Percentiles rank a stretch among this genome's conserved stretches.
phyloP scores from a whole-genome alignment of 108 stramenopile genomes.

The Schizochytrium sp. region DNA sequence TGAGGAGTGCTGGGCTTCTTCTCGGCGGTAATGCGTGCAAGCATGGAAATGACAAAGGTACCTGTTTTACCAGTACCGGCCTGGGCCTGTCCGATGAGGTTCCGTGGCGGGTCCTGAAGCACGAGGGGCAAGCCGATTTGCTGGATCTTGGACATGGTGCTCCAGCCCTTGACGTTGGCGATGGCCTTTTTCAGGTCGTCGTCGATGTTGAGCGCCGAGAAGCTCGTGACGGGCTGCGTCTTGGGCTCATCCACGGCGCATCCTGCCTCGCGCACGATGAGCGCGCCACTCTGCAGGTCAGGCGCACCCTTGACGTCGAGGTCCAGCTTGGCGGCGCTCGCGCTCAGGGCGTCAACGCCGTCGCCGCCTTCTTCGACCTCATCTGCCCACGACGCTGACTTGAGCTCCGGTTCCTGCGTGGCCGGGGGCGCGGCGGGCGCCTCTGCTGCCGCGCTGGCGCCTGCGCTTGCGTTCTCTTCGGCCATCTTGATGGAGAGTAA shows the following conservation, averaged over 20 bases:
- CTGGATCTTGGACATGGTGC: conserved; percentile 15
- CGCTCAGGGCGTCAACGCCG: not conserved
- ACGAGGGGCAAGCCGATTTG: not conserved
- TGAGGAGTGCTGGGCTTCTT: not conserved
- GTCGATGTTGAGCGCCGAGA: not conserved
- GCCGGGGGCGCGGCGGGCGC: not conserved
- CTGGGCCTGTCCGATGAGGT: conserved; percentile 28
- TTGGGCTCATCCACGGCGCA: not conserved
- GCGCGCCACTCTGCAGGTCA: not conserved
- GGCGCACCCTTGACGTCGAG: conserved; percentile 2
- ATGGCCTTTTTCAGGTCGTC: conserved; percentile 14
- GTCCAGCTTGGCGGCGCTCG: not conserved
- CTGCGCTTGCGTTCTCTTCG: too few species aligned
- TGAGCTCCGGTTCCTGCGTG: not conserved
- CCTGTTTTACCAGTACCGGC: conserved; percentile 29
- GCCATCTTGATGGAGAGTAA: not conserved
- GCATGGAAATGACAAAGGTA: conserved; percentile 25
- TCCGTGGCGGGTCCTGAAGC: not conserved
- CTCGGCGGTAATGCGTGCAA: not conserved
- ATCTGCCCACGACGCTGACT: not conserved
- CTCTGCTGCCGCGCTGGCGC: too few species aligned
- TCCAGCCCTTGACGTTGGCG: conserved; percentile 5
- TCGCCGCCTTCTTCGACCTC: not conserved
- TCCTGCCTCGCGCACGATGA: conserved; percentile 8
- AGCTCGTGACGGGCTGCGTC: conserved; percentile 9